Evolutionary conservation across 768 basidiomycete genomes (phyloP).

Genomic region (Clitopilus passeckerianus): DNA sequence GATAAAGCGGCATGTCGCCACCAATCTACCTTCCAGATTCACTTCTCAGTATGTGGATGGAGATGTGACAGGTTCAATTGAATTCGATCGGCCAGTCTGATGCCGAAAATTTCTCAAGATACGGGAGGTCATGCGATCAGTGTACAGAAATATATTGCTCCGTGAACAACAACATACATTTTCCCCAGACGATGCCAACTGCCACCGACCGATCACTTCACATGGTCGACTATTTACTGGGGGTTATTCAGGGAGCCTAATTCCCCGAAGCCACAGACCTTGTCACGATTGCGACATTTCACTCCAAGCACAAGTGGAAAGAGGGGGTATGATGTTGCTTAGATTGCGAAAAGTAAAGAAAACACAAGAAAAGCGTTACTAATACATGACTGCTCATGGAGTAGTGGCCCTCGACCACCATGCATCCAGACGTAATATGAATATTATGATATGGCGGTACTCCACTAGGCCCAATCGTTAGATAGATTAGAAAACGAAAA

Average conservation of each 20-base stretch:
- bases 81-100: not conserved
- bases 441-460: not conserved
- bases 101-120: not conserved
- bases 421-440: not conserved
- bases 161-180: not conserved
- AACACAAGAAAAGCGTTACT: not conserved
- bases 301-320: not conserved
- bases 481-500: not conserved
- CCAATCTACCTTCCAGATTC: not conserved
- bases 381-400: conserved; percentile 1
- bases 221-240: not conserved
- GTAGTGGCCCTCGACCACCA: not conserved
- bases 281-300: not conserved
- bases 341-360: not conserved
- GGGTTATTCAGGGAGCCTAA: not conserved
- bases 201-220: not conserved
- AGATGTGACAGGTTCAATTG: not conserved
- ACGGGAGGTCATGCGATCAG: not conserved
- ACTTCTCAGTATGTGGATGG: not conserved
- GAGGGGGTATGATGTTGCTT: not conserved
- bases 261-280: not conserved
- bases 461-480: not conserved
- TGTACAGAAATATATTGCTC: not conserved
- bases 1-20: not conserved
- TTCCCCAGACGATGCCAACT: not conserved